A percentile compares a stretch with the other conserved stretches of the same genome.
Conservation (phyloP, 768 basidiomycete species). For the Cubamyces sp. region DNA sequence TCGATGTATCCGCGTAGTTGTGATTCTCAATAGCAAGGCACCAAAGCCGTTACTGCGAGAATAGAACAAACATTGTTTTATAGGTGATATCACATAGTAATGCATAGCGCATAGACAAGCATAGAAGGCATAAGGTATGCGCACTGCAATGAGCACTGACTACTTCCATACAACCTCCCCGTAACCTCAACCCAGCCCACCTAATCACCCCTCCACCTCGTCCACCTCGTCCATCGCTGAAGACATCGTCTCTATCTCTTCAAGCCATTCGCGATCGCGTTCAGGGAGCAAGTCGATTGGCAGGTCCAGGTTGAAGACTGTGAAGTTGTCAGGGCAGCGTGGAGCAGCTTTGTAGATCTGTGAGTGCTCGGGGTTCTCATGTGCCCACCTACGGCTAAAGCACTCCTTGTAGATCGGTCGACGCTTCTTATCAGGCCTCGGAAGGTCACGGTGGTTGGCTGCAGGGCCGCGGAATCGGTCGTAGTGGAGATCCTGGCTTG, state of each 20-base stretch:
- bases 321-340: background rate
- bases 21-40: too few species aligned
- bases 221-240: too few species aligned
- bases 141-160: background rate
- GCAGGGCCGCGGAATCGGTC: constrained; percentile 1
- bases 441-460: background rate
- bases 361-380: background rate
- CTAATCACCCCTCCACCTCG: background rate
- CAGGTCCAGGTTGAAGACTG: background rate
- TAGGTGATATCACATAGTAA: background rate
- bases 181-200: background rate
- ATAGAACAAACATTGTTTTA: background rate
- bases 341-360: background rate
- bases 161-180: background rate
- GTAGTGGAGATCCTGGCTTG: background rate
- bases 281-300: background rate
- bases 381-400: background rate
- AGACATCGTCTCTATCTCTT: background rate
- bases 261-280: background rate
- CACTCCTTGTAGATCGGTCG: constrained; percentile 5
- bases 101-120: background rate
- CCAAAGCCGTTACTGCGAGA: background rate
- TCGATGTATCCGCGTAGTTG: too few species aligned
- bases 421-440: background rate
- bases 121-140: background rate